phyloP scores from a whole-genome alignment of 257 asterid genomes.

The Vinca minor region DNA sequence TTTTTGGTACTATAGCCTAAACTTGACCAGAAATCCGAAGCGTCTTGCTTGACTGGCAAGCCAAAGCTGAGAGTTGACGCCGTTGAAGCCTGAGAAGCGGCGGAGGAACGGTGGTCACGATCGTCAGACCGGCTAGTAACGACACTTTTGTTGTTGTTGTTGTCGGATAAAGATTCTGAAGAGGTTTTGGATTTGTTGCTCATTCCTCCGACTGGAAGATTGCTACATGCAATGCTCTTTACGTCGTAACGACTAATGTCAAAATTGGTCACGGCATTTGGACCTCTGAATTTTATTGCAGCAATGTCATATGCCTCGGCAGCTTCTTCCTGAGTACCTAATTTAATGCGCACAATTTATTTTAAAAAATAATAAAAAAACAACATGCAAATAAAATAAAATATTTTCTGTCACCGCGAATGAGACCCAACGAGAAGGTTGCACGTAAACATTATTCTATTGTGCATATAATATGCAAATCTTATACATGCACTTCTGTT shows the following conservation, averaged over 20 bases:
- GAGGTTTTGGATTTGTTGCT: slow-evolving; percentile 38
- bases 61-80: slow-evolving; percentile 26
- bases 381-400: neutral
- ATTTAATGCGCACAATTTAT: too few relatives aligned
- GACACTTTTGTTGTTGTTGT: slow-evolving; percentile 26
- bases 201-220: slow-evolving; percentile 56
- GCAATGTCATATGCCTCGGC: slow-evolving; percentile 87
- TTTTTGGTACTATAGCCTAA: slow-evolving; percentile 9
- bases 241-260: slow-evolving; percentile 76
- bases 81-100: slow-evolving; percentile 18
- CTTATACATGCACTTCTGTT: too few relatives aligned
- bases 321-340: slow-evolving; percentile 86
- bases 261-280: slow-evolving; percentile 71
- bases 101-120: slow-evolving; percentile 23
- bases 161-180: slow-evolving; percentile 27
- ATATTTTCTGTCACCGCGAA: neutral
- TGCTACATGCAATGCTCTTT: slow-evolving; percentile 55
- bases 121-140: slow-evolving; percentile 19
- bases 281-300: slow-evolving; percentile 73
- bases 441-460: too few relatives aligned
- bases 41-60: slow-evolving; percentile 36
- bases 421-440: neutral
- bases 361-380: too few relatives aligned
- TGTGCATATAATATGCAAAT: too few relatives aligned
- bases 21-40: slow-evolving; percentile 45